phyloP scores from a whole-genome alignment of 2,329 filamentous ascomycete genomes.

The Cordyceps cateniannulata region DNA sequence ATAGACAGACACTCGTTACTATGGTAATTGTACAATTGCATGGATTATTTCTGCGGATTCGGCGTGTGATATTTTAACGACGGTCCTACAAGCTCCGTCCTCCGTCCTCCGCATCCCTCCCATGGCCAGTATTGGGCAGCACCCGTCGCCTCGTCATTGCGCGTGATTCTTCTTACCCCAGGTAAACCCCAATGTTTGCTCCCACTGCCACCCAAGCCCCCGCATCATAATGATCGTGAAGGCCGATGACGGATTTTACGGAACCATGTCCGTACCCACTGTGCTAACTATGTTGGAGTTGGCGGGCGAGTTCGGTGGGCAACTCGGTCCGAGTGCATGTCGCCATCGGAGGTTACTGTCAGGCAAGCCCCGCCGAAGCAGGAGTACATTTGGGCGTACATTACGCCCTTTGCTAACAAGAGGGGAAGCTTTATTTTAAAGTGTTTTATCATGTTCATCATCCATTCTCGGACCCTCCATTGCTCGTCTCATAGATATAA shows the following conservation, averaged over 20 bases:
- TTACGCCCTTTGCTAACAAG: neutral
- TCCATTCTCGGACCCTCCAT: neutral
- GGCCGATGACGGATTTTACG: neutral
- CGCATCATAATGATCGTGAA: neutral
- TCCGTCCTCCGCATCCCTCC: neutral
- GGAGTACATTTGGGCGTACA: neutral
- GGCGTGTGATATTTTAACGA: neutral
- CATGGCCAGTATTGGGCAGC: too few species aligned
- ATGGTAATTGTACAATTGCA: neutral
- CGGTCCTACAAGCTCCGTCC: neutral
- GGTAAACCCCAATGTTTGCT: neutral
- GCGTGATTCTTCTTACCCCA: neutral
- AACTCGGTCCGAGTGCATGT: neutral
- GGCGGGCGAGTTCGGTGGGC: too few species aligned
- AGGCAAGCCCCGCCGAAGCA: neutral
- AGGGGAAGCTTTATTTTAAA: neutral
- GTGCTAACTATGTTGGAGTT: too few species aligned
- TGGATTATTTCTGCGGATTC: neutral
- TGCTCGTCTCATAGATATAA: neutral
- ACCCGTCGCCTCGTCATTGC: too few species aligned
- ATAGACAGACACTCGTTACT: neutral
- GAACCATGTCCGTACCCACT: slow-evolving; percentile 1
- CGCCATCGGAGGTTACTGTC: neutral
- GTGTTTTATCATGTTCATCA: neutral
- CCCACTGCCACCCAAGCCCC: neutral